Evolutionary conservation across 2,329 filamentous ascomycete genomes (phyloP).

Genomic region (Fusarium pseudograminearum): DNA sequence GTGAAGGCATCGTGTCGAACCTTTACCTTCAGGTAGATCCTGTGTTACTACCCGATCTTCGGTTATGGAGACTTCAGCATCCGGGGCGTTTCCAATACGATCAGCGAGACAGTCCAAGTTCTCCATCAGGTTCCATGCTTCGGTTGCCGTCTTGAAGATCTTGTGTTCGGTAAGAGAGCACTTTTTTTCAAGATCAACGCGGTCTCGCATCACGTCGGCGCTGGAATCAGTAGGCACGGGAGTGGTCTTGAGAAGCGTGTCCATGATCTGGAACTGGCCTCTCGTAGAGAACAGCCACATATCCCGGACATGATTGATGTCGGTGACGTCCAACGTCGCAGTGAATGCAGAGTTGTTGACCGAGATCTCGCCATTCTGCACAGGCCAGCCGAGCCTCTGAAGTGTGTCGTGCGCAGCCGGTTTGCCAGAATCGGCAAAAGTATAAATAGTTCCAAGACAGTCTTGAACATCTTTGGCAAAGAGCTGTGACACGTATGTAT

Average conservation of each 20-base stretch:
- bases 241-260: background rate
- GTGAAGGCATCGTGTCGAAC: background rate
- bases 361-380: slow-evolving; percentile 2
- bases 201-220: background rate
- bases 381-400: background rate
- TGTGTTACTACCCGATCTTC: background rate
- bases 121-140: background rate
- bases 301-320: background rate
- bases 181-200: background rate
- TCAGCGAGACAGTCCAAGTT: background rate
- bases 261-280: background rate
- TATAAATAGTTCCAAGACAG: slow-evolving; percentile 3
- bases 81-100: background rate
- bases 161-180: background rate
- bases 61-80: background rate
- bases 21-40: slow-evolving; percentile 1
- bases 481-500: background rate
- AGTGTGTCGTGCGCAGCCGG: background rate
- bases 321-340: background rate
- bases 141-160: background rate
- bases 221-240: background rate
- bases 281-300: slow-evolving; percentile 1
- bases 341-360: slow-evolving; percentile 5
- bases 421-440: background rate
- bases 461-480: background rate